Conservation (phyloP, 2,329 filamentous ascomycete genomes). For the Aspergillus viridinutans region DNA sequence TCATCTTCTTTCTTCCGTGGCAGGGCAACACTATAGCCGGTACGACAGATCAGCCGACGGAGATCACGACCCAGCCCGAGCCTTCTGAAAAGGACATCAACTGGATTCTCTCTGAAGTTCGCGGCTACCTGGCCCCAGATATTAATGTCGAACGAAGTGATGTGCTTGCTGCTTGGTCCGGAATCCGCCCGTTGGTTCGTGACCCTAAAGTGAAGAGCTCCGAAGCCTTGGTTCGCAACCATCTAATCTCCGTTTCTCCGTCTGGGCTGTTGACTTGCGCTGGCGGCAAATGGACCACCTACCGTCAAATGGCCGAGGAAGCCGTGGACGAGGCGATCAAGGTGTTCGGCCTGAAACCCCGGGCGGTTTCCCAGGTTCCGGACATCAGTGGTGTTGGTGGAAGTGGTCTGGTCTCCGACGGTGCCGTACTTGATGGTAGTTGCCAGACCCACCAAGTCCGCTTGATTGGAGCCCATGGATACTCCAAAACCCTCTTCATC, state of each 20-base stretch:
- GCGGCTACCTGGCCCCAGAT: slow-evolving; percentile 75
- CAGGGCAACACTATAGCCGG: slow-evolving; percentile 89
- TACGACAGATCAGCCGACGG: slow-evolving; percentile 74
- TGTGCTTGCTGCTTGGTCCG: slow-evolving; percentile 86
- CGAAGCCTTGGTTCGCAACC: slow-evolving; percentile 81
- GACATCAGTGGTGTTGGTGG: slow-evolving; percentile 68
- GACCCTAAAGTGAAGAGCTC: slow-evolving; percentile 83
- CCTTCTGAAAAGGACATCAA: slow-evolving; percentile 80
- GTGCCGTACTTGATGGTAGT: slow-evolving; percentile 64
- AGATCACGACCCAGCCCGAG: slow-evolving; percentile 68
- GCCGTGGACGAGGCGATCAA: slow-evolving; percentile 76
- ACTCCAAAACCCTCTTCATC: slow-evolving; percentile 88
- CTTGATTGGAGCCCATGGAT: slow-evolving; percentile 79
- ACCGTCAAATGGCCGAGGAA: slow-evolving; percentile 89
- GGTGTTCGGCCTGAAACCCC: slow-evolving; percentile 60
- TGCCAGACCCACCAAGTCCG: slow-evolving; percentile 83
- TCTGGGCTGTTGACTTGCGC: slow-evolving; percentile 80
- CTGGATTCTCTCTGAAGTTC: slow-evolving; percentile 82
- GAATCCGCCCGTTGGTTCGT: slow-evolving; percentile 79
- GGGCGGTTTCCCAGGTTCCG: slow-evolving; percentile 56
- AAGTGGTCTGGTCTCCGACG: slow-evolving; percentile 66
- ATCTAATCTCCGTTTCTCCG: slow-evolving; percentile 73
- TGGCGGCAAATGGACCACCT: slow-evolving; percentile 90
- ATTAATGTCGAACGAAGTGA: slow-evolving; percentile 81
- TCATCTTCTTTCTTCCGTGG: slow-evolving; percentile 92